Conservation (phyloP, 345 rosid species). For the Trapa bicornis region DNA sequence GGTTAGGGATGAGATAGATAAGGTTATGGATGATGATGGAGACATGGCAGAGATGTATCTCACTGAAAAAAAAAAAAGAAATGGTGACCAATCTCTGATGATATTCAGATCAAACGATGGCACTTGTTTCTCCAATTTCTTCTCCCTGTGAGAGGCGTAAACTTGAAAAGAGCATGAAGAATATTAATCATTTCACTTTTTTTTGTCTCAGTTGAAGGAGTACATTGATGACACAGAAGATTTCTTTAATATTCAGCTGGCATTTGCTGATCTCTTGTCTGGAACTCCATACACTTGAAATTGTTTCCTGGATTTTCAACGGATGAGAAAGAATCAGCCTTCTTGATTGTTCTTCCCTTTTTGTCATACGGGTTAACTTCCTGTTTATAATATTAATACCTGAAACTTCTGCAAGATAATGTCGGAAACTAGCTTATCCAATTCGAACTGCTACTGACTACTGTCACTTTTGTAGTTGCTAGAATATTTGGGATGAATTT, state of each 20-base stretch:
- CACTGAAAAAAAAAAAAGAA: constrained; percentile 82
- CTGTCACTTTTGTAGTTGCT: constrained; percentile 91
- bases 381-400: not conserved
- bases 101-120: constrained; percentile 75
- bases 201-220: constrained; percentile 70
- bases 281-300: not conserved
- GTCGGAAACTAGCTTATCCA: constrained; percentile 97
- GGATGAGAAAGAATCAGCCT: not conserved
- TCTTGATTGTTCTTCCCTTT: not conserved
- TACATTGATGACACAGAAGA: constrained; percentile 96
- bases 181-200: constrained; percentile 4
- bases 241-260: constrained; percentile 96
- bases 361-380: not conserved
- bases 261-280: constrained; percentile 11
- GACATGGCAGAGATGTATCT: constrained; percentile 99
- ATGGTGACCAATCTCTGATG: constrained; percentile 63
- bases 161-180: constrained; percentile 61
- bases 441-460: constrained; percentile 81
- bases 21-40: constrained; percentile 99
- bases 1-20: constrained; percentile 98
- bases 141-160: constrained; percentile 71
- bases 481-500: constrained; percentile 98
- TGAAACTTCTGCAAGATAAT: constrained; percentile 50
- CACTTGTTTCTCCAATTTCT: constrained; percentile 89
- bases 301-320: not conserved